Base-by-base conservation (phyloP, 1,284 basidiomycete genomes). In the Ustilago esculenta region DNA sequence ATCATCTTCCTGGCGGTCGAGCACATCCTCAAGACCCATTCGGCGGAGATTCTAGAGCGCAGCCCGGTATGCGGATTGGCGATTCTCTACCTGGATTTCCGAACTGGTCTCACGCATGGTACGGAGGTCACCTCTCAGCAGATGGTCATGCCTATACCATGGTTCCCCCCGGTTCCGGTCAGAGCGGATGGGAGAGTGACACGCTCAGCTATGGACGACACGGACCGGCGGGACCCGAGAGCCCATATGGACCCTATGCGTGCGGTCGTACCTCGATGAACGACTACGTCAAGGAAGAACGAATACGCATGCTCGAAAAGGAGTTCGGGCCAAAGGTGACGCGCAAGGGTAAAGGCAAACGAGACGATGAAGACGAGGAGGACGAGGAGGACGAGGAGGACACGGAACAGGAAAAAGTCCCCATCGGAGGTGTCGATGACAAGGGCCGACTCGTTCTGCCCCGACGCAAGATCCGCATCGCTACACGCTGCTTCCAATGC, bases 71-170 rank as follows among this genome's bases (percentile, higher is more conserved):
- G 6, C 48, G 49, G 3, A 15, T 64, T 1, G 72, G 74, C 14
- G 75, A 76, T 25, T 18, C 50, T 10, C 52, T 76, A 24, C 66
- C 75, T 5, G 53, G 51, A 25, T 73, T 76, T 32, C 72, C 69
- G 3, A 52, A 46, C 24, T 77, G 75, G 73, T 66, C 67, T 18
- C 55, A 56, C 15, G 56, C 73, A 1, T 77, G 75, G 75, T 77
- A 77, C 27, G 66, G 58, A 4, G 76, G 76, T n/a, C 74, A 77
- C 27, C 57, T 73, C 5, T 76, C 74, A 0, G 66, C 74, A n/a
- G 67, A 76, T 36, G 76, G 76, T 10, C 74, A 76, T 35, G 76
- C 76, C 20, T 77, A 76, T 35, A 77, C 76, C 12, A 71, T 56
- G 51, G 66, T 76, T 0, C 55, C 61, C 2, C 76, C 72, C 14